phyloP scores from a whole-genome alignment of 2,329 filamentous ascomycete species.

The Hymenoscyphus albidus region DNA sequence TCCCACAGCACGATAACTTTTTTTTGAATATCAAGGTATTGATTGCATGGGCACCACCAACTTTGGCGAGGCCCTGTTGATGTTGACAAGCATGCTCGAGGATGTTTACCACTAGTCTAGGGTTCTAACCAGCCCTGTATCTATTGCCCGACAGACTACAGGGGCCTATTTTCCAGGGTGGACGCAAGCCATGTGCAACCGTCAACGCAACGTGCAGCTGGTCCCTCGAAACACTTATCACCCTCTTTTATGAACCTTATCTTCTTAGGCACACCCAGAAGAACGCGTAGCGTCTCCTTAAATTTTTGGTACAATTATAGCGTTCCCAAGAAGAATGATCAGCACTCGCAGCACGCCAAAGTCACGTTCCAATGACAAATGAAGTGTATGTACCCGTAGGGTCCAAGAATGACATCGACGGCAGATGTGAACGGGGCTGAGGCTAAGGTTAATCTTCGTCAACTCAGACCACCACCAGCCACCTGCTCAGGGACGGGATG shows the following conservation, averaged over 20 bases:
- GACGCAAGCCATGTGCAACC: not conserved
- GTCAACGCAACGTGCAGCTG: not conserved
- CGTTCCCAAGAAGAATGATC: too few species aligned
- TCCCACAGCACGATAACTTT: not conserved
- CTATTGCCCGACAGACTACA: not conserved
- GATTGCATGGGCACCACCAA: not conserved
- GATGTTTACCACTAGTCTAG: not conserved
- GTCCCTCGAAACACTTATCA: not conserved
- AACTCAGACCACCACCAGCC: too few species aligned
- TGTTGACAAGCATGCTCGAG: not conserved
- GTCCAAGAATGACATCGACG: too few species aligned
- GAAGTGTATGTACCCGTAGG: too few species aligned
- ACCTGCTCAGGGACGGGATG: too few species aligned
- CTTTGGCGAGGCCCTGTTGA: not conserved
- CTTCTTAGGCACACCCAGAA: not conserved
- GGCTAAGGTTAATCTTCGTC: too few species aligned
- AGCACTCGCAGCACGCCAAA: too few species aligned
- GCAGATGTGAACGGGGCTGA: too few species aligned
- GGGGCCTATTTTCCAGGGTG: not conserved
- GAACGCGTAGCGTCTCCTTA: not conserved
- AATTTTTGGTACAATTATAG: too few species aligned
- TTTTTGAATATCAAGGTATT: not conserved
- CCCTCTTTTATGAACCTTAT: not conserved
- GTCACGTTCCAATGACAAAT: too few species aligned
- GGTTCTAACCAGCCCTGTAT: not conserved